phyloP scores from a whole-genome alignment of 768 basidiomycete genomes.

The Auriscalpium orientale region DNA sequence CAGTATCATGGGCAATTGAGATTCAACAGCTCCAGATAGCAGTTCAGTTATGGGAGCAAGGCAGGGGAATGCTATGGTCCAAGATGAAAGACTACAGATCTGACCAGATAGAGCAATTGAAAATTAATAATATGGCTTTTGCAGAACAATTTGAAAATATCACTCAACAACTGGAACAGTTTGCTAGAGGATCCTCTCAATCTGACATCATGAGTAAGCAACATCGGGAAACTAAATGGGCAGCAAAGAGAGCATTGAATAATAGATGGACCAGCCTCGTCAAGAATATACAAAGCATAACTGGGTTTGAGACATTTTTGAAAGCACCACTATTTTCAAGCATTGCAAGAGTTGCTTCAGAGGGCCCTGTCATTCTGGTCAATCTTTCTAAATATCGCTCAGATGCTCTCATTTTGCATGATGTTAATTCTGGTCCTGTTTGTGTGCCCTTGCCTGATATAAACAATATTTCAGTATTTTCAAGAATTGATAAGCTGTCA shows the following conservation, averaged over 20 bases:
- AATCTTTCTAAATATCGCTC: conserved; percentile 3
- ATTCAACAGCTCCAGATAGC: not conserved
- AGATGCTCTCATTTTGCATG: conserved; percentile 4
- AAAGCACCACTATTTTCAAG: not conserved
- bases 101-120: not conserved
- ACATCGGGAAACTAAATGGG: not conserved
- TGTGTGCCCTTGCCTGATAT: conserved; percentile 1
- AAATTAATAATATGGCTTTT: not conserved
- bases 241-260: not conserved
- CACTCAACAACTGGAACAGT: not conserved
- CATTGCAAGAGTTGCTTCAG: not conserved
- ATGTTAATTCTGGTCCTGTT: not conserved
- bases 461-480: not conserved
- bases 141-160: not conserved
- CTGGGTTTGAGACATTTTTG: conserved; percentile 3
- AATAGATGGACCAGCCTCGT: not conserved
- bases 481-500: not conserved
- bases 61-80: not conserved
- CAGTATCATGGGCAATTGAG: not conserved
- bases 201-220: too few species aligned
- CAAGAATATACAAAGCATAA: not conserved
- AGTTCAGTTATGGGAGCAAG: not conserved
- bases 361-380: conserved; percentile 6
- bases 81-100: not conserved
- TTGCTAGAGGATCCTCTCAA: not conserved